Base-by-base conservation (phyloP, 1,139 yeast genomes). In the Meyerozyma guilliermondii region DNA sequence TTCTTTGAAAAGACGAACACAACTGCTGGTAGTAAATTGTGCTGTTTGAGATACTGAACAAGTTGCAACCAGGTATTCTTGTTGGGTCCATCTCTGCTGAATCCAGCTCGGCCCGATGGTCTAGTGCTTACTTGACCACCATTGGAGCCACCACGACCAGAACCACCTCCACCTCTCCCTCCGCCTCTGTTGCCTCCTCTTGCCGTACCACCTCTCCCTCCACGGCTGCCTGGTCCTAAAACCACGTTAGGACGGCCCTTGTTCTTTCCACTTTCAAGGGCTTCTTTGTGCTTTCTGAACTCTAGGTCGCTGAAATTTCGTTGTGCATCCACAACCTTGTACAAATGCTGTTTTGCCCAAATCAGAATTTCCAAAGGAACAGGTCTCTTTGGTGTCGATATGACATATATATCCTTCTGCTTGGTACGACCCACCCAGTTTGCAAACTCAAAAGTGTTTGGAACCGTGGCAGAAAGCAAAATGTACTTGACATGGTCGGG, bases 341-440 rank as follows among this genome's bases (percentile, higher is more conserved):
- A 78, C 46, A 86, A 62, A 39, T 78, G 67, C 42, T 80, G 76
- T 50, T 81, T 83, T 0, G 95, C 92, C 85, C 95, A 88, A 10
- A 88, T 68, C 50, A 74, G 83, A 34, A 91, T 87, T 57, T 88
- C 97, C 46, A 92, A 68, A 0, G 98, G 98, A 24, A 92, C 95
- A 0, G 98, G 98, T 59, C 98, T 80, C 59, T 92, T 87, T 9
- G 95, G 91, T 0, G 98, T 92, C 0, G 96, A 87, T 31, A 92
- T 92, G 36, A 92, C 98, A 55, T 91, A 92, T 3, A 92, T 92
- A 56, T 92, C 95, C 60, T 91, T 91, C 52, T 87, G 94, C 59
- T 92, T 92, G 0, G 98, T 92, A 63, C 98, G 77, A 18, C 98
- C 97, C 14, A 92, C 91, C 99, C 99, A 92, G 56, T 86, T 89